These are phyloP conservation scores for Eucalyptus erythrocorys DNA, from an alignment of 345 rosid species.

Conservation along the genomic window DNA sequence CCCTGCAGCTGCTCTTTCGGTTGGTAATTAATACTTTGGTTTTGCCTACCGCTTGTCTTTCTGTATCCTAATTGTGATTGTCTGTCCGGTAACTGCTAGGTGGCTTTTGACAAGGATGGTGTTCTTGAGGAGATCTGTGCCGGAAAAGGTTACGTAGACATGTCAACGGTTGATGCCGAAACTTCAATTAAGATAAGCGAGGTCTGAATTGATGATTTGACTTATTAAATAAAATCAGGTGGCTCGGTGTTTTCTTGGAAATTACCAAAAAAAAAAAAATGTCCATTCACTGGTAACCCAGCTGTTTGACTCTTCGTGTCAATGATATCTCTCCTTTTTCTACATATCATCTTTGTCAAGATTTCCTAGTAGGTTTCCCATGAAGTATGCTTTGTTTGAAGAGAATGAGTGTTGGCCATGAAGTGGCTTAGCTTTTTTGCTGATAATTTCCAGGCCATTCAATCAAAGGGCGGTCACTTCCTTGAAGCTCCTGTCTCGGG, in stretches of 20 bases:
- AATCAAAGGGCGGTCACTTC: slow-evolving; percentile 65
- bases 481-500: slow-evolving; percentile 97
- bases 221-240: neutral
- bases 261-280: neutral
- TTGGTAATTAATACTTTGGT: slow-evolving; percentile 2
- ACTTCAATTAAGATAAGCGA: slow-evolving; percentile 64
- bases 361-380: neutral
- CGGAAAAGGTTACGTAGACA: slow-evolving; percentile 80
- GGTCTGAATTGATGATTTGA: slow-evolving; percentile 20
- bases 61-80: neutral
- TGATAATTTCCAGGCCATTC: slow-evolving; percentile 45
- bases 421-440: neutral
- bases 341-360: neutral
- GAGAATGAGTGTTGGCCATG: neutral
- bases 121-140: slow-evolving; percentile 61
- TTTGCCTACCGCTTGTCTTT: neutral
- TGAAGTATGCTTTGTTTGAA: neutral
- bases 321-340: neutral
- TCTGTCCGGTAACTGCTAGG: slow-evolving; percentile 26
- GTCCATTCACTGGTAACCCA: neutral
- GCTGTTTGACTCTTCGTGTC: neutral
- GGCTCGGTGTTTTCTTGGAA: neutral
- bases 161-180: slow-evolving; percentile 92
- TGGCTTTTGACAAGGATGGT: slow-evolving; percentile 76
- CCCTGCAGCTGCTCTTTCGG: slow-evolving; percentile 85